A percentile compares a stretch with the other conserved stretches of the same genome.
Conservation (phyloP, 2,329 filamentous ascomycete species). For the Diaporthe longicolla region DNA sequence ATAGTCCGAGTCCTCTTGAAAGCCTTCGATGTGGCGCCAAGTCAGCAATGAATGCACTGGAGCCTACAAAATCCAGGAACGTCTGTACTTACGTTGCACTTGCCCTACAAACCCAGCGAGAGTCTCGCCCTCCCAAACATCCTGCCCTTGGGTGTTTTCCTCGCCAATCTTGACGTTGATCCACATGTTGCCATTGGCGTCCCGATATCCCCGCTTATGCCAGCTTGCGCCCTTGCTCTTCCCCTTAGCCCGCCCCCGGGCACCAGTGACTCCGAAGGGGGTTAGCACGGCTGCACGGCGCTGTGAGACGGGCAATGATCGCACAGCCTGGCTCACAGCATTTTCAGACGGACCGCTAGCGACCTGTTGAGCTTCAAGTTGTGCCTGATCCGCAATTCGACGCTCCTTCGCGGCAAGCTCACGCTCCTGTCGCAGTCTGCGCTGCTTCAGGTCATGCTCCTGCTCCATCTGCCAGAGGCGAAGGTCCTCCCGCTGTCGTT, state of each 20-base stretch:
- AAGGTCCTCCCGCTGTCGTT: neutral
- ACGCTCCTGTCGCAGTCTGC: neutral
- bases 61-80: too few species aligned
- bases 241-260: conserved; percentile 1
- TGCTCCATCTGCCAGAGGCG: neutral
- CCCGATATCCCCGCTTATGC: conserved; percentile 1
- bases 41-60: neutral
- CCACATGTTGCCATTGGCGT: neutral
- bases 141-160: neutral
- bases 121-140: neutral
- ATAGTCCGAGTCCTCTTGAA: neutral
- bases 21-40: neutral
- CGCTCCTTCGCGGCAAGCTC: neutral
- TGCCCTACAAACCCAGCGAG: neutral
- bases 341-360: too few species aligned
- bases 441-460: neutral
- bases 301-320: neutral
- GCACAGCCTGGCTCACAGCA: neutral
- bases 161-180: conserved; percentile 1
- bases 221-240: conserved; percentile 1
- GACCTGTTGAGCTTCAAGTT: neutral
- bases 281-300: neutral
- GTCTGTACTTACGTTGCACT: neutral
- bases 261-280: conserved; percentile 7
- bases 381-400: neutral